Percentiles rank a stretch among this genome's conserved stretches.
Conservation (phyloP, 2,329 filamentous ascomycete genomes). For the Colletotrichum truncatum region DNA sequence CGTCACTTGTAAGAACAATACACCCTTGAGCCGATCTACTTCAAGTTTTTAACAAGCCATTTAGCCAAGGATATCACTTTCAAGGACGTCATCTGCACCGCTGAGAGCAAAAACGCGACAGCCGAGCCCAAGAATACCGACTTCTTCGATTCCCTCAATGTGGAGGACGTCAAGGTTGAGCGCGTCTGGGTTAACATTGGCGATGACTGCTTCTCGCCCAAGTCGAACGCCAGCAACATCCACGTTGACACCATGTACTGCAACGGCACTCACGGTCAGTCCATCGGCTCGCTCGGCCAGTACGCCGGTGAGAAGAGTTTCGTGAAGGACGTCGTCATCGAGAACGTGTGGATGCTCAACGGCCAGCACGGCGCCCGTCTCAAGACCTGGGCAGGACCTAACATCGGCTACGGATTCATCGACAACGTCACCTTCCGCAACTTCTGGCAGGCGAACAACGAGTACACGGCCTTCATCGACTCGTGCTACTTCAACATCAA, state of each 20-base stretch:
- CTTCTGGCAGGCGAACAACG: constrained; percentile 65
- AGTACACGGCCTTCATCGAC: constrained; percentile 68
- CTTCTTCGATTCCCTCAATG: constrained; percentile 34
- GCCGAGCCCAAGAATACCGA: constrained; percentile 71
- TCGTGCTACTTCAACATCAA: constrained; percentile 61
- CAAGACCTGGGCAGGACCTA: constrained; percentile 68
- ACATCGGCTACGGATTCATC: constrained; percentile 66
- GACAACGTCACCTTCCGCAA: constrained; percentile 69
- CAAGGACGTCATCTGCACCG: constrained; percentile 62
- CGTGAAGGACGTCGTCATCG: constrained; percentile 59
- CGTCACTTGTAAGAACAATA: constrained; percentile 54
- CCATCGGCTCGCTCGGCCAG: constrained; percentile 68
- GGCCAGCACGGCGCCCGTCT: constrained; percentile 67
- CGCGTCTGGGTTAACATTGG: constrained; percentile 62
- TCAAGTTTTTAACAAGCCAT: background rate
- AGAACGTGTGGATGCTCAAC: constrained; percentile 62
- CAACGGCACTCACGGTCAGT: constrained; percentile 69
- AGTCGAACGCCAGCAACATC: constrained; percentile 68
- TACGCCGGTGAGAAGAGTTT: constrained; percentile 56
- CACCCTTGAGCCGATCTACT: too few relatives aligned
- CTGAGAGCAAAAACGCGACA: constrained; percentile 67
- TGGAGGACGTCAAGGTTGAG: constrained; percentile 31
- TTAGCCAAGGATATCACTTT: constrained; percentile 58
- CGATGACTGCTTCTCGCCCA: constrained; percentile 72
- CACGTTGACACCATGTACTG: constrained; percentile 67